These are phyloP conservation scores for Nakazawaea sp. DNA, from an alignment of 805 yeast genomes.

Conservation along the genomic window DNA sequence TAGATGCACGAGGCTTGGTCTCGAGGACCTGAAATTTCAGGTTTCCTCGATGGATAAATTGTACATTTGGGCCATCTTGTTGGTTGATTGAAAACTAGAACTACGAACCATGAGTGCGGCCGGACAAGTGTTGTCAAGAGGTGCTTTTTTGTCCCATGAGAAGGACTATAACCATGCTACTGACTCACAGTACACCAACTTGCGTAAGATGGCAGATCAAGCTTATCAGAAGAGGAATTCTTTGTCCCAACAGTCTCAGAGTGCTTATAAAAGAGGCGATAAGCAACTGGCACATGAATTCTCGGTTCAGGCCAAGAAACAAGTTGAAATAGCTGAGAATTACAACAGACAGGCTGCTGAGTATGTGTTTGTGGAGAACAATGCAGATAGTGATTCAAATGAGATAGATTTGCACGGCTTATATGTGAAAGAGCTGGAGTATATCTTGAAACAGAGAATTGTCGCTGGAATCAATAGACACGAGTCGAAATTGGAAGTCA, in stretches of 20 bases:
- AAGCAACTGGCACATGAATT: constrained; percentile 64
- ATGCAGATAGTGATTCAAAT: constrained; percentile 74
- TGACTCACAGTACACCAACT: constrained; percentile 54
- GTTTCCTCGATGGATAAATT: neutral
- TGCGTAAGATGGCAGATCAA: constrained; percentile 62
- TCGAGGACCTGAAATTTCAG: neutral
- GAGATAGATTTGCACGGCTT: constrained; percentile 94
- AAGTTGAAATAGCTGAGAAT: constrained; percentile 53
- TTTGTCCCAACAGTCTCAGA: constrained; percentile 62
- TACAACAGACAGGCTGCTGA: constrained; percentile 81
- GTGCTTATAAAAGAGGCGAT: constrained; percentile 72
- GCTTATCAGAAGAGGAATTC: constrained; percentile 52
- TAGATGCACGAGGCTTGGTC: no score
- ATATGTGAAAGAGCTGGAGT: constrained; percentile 82
- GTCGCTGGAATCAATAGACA: constrained; percentile 52
- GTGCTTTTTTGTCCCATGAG: constrained; percentile 21
- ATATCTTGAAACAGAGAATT: constrained; percentile 66
- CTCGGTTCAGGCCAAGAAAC: constrained; percentile 61
- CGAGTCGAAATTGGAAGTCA: constrained; percentile 65
- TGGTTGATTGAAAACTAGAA: no score
- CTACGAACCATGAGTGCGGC: constrained; percentile 20
- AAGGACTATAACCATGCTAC: constrained; percentile 69
- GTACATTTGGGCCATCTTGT: neutral
- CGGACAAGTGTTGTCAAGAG: constrained; percentile 17
- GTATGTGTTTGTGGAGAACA: constrained; percentile 82